Evolutionary conservation across 1,139 yeast species (phyloP), one percentile per base, ranked within the genome.

Genomic region (Debaryomyces singareniensis): DNA sequence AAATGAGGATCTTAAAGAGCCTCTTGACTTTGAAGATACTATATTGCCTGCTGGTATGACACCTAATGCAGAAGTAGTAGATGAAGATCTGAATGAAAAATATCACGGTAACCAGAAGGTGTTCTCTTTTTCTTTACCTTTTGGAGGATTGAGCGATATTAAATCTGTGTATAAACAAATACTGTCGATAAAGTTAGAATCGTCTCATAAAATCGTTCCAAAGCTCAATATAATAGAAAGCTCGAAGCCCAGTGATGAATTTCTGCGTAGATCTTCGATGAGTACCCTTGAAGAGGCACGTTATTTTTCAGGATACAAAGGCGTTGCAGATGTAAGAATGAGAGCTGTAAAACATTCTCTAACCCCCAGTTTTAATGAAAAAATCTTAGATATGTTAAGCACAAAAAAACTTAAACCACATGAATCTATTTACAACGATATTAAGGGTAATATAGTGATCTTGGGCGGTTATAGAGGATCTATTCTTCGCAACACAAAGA

Each of bases 381-480:
- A 68, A 27, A 34, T 61, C 5, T 67, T 68, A 2, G 58, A 52
- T 29, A 46, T 38, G 24, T 9, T 23, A 9, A 6, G 9, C 11
- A 39, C 40, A 13, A 42, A 40, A 16, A 51, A 49, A 21, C 45
- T 39, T 16, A 40, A 43, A 20, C 49, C 45, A 24, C 49, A 51
- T 37, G 70, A 65, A 30, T 39, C 54, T 10, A 53, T 55, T 31
- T 65, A 48, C 42, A 49, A 49, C 27, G 71, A 71, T 18, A 47
- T 85, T 2, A 77, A 74, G 13, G 96, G 96, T 3, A 86, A 86
- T 44, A 68, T 87, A 2, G 75, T 87, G 2, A 64, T 87, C 1
- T 38, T 87, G 54, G 96, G 96, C 3, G 96, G 96, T 0, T 87
- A 83, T 52, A 64, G 96, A 44, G 96, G 96, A 1, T 77, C 87